Conservation (phyloP, 202 grass and related monocot species). For the Zizania palustris region DNA sequence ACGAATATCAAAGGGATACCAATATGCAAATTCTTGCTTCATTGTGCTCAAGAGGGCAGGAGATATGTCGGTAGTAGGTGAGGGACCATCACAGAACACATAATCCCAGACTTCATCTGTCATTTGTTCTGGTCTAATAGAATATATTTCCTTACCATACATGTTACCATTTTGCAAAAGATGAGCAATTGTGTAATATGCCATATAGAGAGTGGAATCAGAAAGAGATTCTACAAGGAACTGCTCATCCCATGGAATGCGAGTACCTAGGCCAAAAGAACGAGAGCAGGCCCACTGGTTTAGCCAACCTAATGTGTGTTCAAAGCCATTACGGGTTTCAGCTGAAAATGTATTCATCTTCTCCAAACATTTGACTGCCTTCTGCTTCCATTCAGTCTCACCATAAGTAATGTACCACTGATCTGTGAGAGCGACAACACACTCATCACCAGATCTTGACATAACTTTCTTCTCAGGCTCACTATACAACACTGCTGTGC, state of each 20-base stretch:
- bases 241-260: conserved; percentile 31
- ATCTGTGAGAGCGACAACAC: conserved; percentile 84
- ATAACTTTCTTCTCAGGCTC: conserved; percentile 52
- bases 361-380: conserved; percentile 66
- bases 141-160: conserved; percentile 61
- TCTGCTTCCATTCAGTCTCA: conserved; percentile 67
- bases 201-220: conserved; percentile 93
- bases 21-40: conserved; percentile 75
- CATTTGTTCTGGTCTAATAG: conserved; percentile 62
- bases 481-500: conserved; percentile 59
- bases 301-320: conserved; percentile 82
- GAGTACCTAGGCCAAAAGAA: conserved; percentile 81
- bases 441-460: conserved; percentile 83
- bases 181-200: conserved; percentile 80
- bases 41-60: conserved; percentile 55
- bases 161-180: conserved; percentile 78
- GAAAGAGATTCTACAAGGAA: conserved; percentile 81
- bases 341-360: conserved; percentile 66
- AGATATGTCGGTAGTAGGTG: conserved; percentile 52
- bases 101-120: conserved; percentile 77
- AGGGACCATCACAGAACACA: conserved; percentile 55
- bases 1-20: conserved; percentile 82
- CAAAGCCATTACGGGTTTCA: conserved; percentile 74
- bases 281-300: conserved; percentile 88
- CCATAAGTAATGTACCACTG: conserved; percentile 92